phyloP scores from a whole-genome alignment of 495 filamentous ascomycete genomes.

The Penicillium canariense region DNA sequence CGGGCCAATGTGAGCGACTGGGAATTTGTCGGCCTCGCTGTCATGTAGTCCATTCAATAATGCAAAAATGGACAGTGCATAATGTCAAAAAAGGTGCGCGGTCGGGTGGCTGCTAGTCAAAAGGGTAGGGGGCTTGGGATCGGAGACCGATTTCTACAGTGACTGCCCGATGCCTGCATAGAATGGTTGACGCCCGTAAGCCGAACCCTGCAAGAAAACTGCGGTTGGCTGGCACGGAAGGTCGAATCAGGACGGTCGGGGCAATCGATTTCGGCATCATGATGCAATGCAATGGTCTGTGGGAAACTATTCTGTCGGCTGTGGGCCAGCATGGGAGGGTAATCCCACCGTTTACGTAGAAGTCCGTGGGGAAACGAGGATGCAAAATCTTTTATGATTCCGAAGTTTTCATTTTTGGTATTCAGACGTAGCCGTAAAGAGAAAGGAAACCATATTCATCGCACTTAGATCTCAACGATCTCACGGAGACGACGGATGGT shows the following conservation, averaged over 20 bases:
- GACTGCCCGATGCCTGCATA: background rate
- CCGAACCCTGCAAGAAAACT: background rate
- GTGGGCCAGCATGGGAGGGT: background rate
- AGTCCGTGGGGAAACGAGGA: slow-evolving; percentile 4
- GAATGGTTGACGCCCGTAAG: background rate
- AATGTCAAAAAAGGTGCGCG: background rate
- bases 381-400: slow-evolving; percentile 33
- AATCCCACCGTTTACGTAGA: background rate
- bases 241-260: background rate
- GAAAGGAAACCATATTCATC: slow-evolving; percentile 44
- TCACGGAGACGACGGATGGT: slow-evolving; percentile 97
- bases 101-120: background rate
- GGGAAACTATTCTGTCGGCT: background rate
- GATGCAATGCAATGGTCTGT: background rate
- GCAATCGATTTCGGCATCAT: background rate
- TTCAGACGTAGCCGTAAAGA: slow-evolving; percentile 42
- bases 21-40: background rate
- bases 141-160: background rate
- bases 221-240: background rate
- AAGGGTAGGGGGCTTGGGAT: background rate
- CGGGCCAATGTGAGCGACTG: background rate
- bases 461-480: slow-evolving; percentile 89
- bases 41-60: background rate
- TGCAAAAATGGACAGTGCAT: background rate
- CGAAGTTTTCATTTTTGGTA: slow-evolving; percentile 46